Conservation (phyloP, 2,329 filamentous ascomycete genomes). For the Ceratocystis alfenasii region DNA sequence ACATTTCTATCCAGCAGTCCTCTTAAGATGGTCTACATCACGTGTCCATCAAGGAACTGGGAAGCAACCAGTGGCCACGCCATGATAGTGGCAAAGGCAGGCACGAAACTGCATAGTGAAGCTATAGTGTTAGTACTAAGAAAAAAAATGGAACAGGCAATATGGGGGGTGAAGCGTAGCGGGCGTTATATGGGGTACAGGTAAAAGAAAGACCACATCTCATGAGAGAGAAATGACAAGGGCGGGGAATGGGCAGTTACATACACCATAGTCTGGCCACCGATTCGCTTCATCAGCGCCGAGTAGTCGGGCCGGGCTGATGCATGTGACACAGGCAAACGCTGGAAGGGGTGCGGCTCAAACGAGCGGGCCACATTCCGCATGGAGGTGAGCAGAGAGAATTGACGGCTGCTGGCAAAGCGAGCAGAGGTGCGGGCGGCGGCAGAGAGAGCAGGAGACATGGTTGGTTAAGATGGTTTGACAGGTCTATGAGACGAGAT, state of each 20-base stretch:
- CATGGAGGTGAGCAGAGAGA: slow-evolving; percentile 30
- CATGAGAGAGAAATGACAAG: background rate
- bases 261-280: slow-evolving; percentile 29
- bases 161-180: background rate
- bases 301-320: slow-evolving; percentile 29
- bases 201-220: background rate
- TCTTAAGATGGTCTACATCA: slow-evolving; percentile 22
- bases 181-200: background rate
- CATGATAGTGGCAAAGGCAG: slow-evolving; percentile 29
- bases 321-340: slow-evolving; percentile 27
- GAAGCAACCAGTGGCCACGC: slow-evolving; percentile 30
- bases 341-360: slow-evolving; percentile 32
- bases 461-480: background rate
- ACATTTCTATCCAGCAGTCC: slow-evolving; percentile 1
- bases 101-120: slow-evolving; percentile 29
- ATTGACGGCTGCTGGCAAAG: slow-evolving; percentile 28
- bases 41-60: slow-evolving; percentile 28
- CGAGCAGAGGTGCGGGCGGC: slow-evolving; percentile 24
- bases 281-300: slow-evolving; percentile 28
- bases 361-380: slow-evolving; percentile 29
- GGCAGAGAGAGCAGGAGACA: slow-evolving; percentile 18
- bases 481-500: background rate
- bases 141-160: background rate
- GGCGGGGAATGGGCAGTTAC: slow-evolving; percentile 22
- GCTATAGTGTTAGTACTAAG: slow-evolving; percentile 8